Evolutionary conservation across 495 filamentous ascomycete genomes (phyloP).

Genomic region (Cenococcum geophilum): DNA sequence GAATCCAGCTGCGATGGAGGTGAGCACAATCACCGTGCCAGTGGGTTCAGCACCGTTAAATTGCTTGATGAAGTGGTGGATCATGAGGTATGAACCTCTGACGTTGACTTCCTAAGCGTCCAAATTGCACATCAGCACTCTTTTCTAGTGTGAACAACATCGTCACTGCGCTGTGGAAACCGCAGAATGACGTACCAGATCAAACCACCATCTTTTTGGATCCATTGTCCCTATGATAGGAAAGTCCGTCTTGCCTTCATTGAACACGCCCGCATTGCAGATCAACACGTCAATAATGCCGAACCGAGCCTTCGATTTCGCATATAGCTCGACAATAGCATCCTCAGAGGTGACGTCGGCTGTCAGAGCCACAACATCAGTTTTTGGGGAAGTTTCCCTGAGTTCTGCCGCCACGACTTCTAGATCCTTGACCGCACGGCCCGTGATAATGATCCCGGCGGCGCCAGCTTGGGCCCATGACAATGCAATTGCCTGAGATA

Average conservation of each 20-base stretch:
- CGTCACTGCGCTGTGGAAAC: not conserved
- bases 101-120: constrained; percentile 24
- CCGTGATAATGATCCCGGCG: constrained; percentile 11
- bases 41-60: not conserved
- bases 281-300: constrained; percentile 24
- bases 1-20: constrained; percentile 13
- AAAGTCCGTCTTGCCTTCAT: not conserved
- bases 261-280: constrained; percentile 22
- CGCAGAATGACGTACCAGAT: constrained; percentile 13
- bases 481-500: constrained; percentile 13
- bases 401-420: constrained; percentile 9
- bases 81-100: constrained; percentile 19
- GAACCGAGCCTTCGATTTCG: constrained; percentile 5
- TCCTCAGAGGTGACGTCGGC: constrained; percentile 15
- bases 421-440: constrained; percentile 8
- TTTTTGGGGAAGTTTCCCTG: constrained; percentile 3
- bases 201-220: constrained; percentile 20
- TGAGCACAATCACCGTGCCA: constrained; percentile 23
- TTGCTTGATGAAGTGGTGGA: constrained; percentile 19
- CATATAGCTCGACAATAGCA: not conserved
- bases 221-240: constrained; percentile 12
- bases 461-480: constrained; percentile 19
- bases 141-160: not conserved
- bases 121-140: not conserved
- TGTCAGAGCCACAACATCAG: constrained; percentile 12